phyloP scores from a whole-genome alignment of 2,329 filamentous ascomycete species.

The Fusarium pininemorale region DNA sequence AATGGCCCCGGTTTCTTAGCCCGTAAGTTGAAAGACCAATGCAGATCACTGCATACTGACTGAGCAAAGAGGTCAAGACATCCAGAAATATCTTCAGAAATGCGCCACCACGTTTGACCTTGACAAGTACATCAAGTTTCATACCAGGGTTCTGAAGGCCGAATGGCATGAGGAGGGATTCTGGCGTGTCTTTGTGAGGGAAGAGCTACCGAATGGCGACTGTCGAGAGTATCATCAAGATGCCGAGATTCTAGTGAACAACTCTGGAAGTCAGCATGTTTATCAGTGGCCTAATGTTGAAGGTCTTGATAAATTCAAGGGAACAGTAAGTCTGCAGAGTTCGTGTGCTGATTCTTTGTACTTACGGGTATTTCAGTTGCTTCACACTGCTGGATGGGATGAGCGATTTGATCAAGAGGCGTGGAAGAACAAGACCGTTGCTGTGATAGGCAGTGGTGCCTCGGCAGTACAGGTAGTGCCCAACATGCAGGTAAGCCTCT shows the following conservation, averaged over 20 bases:
- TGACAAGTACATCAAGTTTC: background rate
- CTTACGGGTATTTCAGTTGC: background rate
- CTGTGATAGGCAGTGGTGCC: background rate
- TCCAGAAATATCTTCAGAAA: background rate
- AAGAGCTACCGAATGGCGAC: background rate
- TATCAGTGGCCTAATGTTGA: background rate
- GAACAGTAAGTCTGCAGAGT: fast-evolving
- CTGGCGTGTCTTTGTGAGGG: background rate
- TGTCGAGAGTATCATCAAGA: background rate
- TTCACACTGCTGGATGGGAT: background rate
- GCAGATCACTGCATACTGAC: background rate
- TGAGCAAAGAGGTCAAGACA: background rate
- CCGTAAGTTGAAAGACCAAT: fast-evolving
- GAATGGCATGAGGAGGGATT: background rate
- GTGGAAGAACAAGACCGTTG: background rate
- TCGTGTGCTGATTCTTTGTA: background rate
- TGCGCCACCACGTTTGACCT: background rate
- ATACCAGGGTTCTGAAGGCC: background rate
- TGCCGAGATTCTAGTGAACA: background rate
- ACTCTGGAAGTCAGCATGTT: background rate
- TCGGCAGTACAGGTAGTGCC: background rate
- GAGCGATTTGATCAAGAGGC: background rate
- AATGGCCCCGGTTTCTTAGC: background rate
- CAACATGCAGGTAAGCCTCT: background rate
- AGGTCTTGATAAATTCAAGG: background rate